phyloP scores from a whole-genome alignment of 345 rosid genomes.

The Triadica sebifera region DNA sequence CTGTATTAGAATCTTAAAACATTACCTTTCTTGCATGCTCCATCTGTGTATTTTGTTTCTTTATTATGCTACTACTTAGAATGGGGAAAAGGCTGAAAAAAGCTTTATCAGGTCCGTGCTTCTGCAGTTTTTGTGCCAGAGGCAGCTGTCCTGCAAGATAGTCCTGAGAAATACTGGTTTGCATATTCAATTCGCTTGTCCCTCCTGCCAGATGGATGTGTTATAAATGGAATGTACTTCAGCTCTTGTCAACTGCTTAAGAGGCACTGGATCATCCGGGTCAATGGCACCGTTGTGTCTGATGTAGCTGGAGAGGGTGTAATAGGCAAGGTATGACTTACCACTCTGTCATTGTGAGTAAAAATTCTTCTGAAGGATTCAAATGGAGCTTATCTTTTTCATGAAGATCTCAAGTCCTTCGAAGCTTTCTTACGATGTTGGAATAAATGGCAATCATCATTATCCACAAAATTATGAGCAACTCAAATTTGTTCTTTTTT shows the following conservation, averaged over 20 bases:
- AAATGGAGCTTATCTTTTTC: background rate
- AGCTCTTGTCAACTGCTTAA: constrained; percentile 63
- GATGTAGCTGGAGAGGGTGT: constrained; percentile 58
- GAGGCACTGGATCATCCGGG: constrained; percentile 70
- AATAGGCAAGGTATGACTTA: constrained; percentile 56
- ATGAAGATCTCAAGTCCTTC: background rate
- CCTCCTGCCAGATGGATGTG: constrained; percentile 68
- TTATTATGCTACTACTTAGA: background rate
- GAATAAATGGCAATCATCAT: background rate
- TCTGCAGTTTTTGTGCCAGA: constrained; percentile 85
- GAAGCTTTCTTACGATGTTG: background rate
- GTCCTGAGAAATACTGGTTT: constrained; percentile 37
- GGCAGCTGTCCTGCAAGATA: constrained; percentile 34
- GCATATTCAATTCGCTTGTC: constrained; percentile 87
- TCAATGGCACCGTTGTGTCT: constrained; percentile 43
- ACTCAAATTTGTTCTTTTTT: background rate
- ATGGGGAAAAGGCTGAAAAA: background rate
- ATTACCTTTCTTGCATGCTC: background rate
- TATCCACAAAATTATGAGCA: background rate
- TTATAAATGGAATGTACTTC: constrained; percentile 48
- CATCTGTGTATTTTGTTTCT: background rate
- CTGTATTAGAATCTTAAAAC: background rate
- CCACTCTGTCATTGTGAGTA: background rate
- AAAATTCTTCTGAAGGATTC: background rate
- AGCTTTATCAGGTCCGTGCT: constrained; percentile 54